These are phyloP conservation scores for Penicillium coprophilum DNA, from an alignment of 495 filamentous ascomycete genomes.

Conservation along the genomic window DNA sequence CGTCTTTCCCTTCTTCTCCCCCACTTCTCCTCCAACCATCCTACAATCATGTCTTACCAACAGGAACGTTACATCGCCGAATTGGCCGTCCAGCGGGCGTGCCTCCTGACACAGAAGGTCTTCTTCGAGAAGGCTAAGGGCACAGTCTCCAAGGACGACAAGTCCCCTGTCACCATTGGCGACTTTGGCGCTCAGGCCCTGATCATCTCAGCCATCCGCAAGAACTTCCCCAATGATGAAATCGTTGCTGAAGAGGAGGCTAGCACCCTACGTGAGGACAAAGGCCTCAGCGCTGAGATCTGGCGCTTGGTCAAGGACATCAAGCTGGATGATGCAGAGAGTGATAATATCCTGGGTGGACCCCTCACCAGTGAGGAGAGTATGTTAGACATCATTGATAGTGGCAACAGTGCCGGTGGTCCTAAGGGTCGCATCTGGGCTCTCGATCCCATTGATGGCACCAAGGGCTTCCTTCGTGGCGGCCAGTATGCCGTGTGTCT, in stretches of 20 bases:
- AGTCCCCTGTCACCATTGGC: constrained; percentile 94
- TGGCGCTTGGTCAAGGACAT: constrained; percentile 77
- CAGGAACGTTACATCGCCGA: constrained; percentile 83
- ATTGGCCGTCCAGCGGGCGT: constrained; percentile 87
- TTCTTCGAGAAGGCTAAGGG: constrained; percentile 92
- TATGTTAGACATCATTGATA: constrained; percentile 86
- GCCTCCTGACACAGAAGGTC: constrained; percentile 85
- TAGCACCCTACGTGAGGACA: constrained; percentile 67
- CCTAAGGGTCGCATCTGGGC: constrained; percentile 87
- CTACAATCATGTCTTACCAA: constrained; percentile 58
- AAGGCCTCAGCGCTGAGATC: constrained; percentile 64
- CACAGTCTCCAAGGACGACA: constrained; percentile 89
- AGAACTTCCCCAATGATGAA: constrained; percentile 86
- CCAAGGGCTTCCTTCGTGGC: constrained; percentile 94
- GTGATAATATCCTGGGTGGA: constrained; percentile 71
- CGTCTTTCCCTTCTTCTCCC: constrained; percentile 42
- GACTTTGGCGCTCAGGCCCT: constrained; percentile 97
- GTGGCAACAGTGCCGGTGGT: constrained; percentile 78
- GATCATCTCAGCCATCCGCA: constrained; percentile 84
- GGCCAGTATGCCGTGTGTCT: constrained; percentile 97
- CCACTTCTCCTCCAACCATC: constrained; percentile 32
- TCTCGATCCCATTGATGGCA: constrained; percentile 96
- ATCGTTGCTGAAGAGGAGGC: constrained; percentile 96
- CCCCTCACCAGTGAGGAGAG: constrained; percentile 62
- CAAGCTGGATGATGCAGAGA: constrained; percentile 64